Base-by-base conservation (phyloP, 495 filamentous ascomycete species). In the Penicillium daleae region DNA sequence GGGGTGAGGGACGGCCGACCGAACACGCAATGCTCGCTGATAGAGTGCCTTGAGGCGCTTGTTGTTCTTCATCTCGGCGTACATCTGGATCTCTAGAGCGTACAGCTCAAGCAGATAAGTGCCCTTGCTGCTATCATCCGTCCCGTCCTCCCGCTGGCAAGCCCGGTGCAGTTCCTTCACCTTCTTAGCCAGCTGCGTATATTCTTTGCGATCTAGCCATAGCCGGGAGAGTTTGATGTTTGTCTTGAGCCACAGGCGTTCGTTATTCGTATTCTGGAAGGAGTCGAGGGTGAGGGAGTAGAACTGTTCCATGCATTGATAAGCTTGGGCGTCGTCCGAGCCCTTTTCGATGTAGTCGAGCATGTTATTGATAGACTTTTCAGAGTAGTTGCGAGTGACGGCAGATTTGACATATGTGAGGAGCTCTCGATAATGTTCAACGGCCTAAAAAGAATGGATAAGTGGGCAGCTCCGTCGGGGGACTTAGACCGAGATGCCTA, bases 331-430 rank as follows among this genome's bases (percentile, higher is more conserved):
- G 66, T 92, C 88, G 69, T 92, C 94, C 27, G 92, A 90, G 48
- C 87, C 87, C 75, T 97, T 97, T 78, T 97, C 93, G 71, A 99
- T 96, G 76, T 89, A 96, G 78, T 98, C 96, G 31, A 99, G 91
- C 89, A 99, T 97, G 73, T 97, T 99, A 79, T 97, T 97, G 76
- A 99, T 96, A 10, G 94, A 97, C 75, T 98, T 99, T 74, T 99
- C 95, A 9, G 96, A 97, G 75, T 98, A 97, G 75, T 98, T 99
- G 56, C 95, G 90, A 26, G 96, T 98, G 54, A 98, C 94, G 24
- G 95, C 93, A 27, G 92, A 95, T 72, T 93, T 96, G 77, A 98
- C 93, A 72, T 98, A 99, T 35, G 93, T 98, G 62, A 99, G 87
- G 29, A 99, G 92, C 74, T 98, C 93, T 60, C 83, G 86, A 76